These are phyloP conservation scores for Streptanthus diversifolius DNA, from an alignment of 345 rosid genomes.

Conservation along the genomic window DNA sequence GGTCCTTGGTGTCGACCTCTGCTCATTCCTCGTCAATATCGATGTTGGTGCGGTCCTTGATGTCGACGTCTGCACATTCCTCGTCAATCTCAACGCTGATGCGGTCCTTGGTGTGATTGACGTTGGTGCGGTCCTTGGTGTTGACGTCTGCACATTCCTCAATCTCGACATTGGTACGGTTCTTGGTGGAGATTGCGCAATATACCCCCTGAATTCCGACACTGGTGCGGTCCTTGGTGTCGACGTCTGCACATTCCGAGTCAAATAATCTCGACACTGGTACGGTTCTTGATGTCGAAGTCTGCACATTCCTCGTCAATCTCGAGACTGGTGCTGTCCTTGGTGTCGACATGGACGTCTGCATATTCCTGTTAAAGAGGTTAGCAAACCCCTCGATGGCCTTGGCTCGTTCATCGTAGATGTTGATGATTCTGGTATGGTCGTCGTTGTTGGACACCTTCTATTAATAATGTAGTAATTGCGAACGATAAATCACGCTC, in stretches of 20 bases:
- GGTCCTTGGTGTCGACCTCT: neutral
- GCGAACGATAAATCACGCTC: neutral
- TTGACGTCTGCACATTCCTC: neutral
- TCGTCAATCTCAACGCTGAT: neutral
- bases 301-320: neutral
- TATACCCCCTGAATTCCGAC: too few species aligned
- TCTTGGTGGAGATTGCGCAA: too few species aligned
- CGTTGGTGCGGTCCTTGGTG: neutral
- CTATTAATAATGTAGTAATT: neutral
- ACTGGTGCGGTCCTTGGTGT: neutral
- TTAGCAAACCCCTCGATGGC: neutral
- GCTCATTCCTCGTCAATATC: neutral
- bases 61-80: neutral
- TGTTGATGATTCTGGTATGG: neutral
- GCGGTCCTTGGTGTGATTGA: neutral
- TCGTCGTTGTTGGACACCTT: neutral
- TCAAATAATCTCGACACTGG: neutral
- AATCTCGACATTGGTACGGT: neutral
- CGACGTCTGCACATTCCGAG: neutral
- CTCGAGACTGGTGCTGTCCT: neutral
- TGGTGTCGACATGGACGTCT: neutral
- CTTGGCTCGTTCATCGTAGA: neutral
- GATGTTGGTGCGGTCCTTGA: neutral
- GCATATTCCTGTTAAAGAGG: neutral
- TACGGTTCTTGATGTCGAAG: too few species aligned